phyloP scores from a whole-genome alignment of 306 rosid genomes.

The Malus asiatica region DNA sequence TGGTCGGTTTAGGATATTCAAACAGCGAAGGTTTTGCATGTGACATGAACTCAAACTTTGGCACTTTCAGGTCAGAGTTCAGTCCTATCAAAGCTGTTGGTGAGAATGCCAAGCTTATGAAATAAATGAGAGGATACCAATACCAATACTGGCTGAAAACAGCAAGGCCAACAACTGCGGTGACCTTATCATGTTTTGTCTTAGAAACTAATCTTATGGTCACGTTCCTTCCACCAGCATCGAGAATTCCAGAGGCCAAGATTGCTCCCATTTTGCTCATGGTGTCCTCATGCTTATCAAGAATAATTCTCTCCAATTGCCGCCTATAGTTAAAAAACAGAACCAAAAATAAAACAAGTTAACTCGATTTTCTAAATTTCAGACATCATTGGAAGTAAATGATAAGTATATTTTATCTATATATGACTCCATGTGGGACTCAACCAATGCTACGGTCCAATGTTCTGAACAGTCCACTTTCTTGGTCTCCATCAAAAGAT shows the following conservation, averaged over 20 bases:
- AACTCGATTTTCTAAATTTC: not conserved
- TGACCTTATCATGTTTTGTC: slow-evolving; percentile 87
- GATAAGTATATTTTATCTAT: not conserved
- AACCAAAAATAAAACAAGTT: not conserved
- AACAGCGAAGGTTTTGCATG: slow-evolving; percentile 89
- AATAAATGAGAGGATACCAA: slow-evolving; percentile 97
- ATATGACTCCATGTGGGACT: not conserved
- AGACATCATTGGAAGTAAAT: not conserved
- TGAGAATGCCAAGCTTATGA: slow-evolving; percentile 81
- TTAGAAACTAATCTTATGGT: slow-evolving; percentile 79
- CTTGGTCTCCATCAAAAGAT: not conserved
- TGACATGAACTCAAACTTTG: slow-evolving; percentile 81
- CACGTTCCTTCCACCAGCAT: slow-evolving; percentile 98
- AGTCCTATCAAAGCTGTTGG: slow-evolving; percentile 91
- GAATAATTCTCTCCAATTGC: slow-evolving; percentile 87
- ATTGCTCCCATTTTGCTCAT: slow-evolving; percentile 99
- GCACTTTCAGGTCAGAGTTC: slow-evolving; percentile 83
- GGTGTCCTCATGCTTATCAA: slow-evolving; percentile 98
- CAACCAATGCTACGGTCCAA: not conserved
- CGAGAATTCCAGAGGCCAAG: slow-evolving; percentile 94
- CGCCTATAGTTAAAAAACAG: slow-evolving; percentile 39
- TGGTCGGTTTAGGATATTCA: slow-evolving; percentile 87
- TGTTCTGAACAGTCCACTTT: not conserved
- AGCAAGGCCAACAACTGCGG: slow-evolving; percentile 97
- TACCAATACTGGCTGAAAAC: slow-evolving; percentile 99